phyloP scores from a whole-genome alignment of 2,329 filamentous ascomycete genomes.

The Fusarium falciforme region DNA sequence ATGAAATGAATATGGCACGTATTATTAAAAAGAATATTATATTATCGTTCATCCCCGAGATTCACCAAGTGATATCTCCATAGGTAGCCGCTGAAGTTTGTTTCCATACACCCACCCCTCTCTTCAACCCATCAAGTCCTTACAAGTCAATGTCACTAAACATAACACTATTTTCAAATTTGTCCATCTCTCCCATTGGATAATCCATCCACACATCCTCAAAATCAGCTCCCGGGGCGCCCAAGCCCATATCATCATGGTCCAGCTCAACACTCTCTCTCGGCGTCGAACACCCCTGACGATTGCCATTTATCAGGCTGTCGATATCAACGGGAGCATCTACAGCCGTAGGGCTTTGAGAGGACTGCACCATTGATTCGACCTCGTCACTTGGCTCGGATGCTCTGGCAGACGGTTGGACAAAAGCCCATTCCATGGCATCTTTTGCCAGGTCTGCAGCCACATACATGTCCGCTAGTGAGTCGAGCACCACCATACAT shows the following conservation, averaged over 20 bases:
- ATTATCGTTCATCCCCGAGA: no score
- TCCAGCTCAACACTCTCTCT: neutral
- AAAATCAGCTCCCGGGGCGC: neutral
- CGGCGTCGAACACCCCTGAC: neutral
- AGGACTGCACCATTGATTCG: neutral
- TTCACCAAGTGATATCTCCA: no score
- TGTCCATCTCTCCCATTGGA: neutral
- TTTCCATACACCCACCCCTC: neutral
- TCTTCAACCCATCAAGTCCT: neutral
- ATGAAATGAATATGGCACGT: no score
- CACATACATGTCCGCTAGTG: conserved; percentile 16
- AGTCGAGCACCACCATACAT: conserved; percentile 13
- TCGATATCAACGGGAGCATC: neutral
- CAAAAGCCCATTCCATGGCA: conserved; percentile 12
- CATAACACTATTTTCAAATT: neutral
- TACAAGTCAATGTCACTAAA: neutral
- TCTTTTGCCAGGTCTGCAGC: conserved; percentile 17
- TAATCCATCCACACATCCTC: neutral
- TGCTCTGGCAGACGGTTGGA: neutral
- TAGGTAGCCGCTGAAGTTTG: no score
- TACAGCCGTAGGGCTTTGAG: neutral
- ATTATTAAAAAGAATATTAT: no score
- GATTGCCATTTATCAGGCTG: neutral
- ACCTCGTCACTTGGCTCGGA: conserved; percentile 44
- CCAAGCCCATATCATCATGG: neutral